A percentile compares a stretch with the other conserved stretches of the same genome.
phyloP scores from a whole-genome alignment of 306 rosid species.

The Trifolium repens region DNA sequence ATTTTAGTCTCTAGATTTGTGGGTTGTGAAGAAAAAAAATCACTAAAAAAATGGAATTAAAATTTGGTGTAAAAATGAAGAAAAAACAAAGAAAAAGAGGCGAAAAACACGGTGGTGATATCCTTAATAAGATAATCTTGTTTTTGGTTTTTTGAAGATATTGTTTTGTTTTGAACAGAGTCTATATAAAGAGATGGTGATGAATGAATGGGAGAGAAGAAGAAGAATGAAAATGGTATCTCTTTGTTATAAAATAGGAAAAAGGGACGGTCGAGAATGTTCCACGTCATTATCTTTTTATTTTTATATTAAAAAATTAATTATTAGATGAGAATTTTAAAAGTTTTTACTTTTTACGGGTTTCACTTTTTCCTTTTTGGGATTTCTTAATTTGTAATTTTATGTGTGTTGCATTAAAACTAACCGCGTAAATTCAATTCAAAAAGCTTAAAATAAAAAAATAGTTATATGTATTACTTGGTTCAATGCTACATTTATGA shows the following conservation, averaged over 20 bases:
- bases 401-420: too few relatives aligned
- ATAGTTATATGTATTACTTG: too few relatives aligned
- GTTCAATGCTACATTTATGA: too few relatives aligned
- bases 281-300: conserved; percentile 56
- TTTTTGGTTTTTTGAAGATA: conserved; percentile 41
- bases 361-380: background rate
- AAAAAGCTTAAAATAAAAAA: background rate
- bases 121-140: conserved; percentile 37
- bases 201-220: conserved; percentile 44
- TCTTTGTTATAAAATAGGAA: conserved; percentile 47
- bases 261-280: conserved; percentile 55
- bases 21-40: conserved; percentile 40
- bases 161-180: conserved; percentile 47
- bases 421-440: conserved; percentile 10
- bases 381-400: background rate
- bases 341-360: background rate
- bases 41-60: conserved; percentile 28
- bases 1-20: conserved; percentile 49
- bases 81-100: background rate
- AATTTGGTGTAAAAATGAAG: conserved; percentile 27
- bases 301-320: background rate
- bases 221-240: conserved; percentile 44
- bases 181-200: conserved; percentile 43
- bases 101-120: conserved; percentile 35
- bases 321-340: background rate